Base-by-base conservation (phyloP, 441 rosid genomes). In the Eutrema salsugineum region DNA sequence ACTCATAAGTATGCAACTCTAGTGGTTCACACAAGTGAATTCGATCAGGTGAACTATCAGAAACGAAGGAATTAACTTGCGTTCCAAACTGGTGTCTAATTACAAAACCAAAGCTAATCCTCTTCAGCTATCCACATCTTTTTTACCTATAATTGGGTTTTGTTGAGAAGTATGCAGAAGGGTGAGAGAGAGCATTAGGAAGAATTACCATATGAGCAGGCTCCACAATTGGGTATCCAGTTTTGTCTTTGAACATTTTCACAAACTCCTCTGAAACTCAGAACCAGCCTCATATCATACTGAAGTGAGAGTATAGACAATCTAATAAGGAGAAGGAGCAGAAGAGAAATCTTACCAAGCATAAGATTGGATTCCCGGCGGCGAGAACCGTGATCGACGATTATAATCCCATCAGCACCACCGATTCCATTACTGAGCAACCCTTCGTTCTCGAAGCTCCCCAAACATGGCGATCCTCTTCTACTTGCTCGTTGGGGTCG, bases 311-410 rank as follows among this genome's bases (percentile, higher is more conserved):
- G 2, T 15, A 9, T 6, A 14, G 47, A 11, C 28, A 73, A 36
- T 9, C 38, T 70, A n/a, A 28, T 5, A 8, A 27, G 46, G 8
- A 6, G 44, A 8, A 46, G 36, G 5, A 38, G 30, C 11, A 33
- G 20, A 56, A 62, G 20, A 60, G 2, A 63, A 63, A 49, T 50
- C 88, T 82, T 69, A 92, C 99, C 77, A 46, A 92, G 88, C 98
- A 94, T 89, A 63, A 86, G 84, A 80, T 94, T 94, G 11, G 98
- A 92, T 76, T 94, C 96, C 24, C 46, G 80, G 51, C 96, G 97
- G 44, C 96, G 94, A 1, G 97, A 94, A 14, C 98, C 99, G 49
- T 94, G 98, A 78, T 94, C 99, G 5, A 94, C 97, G 33, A 94
- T 90, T 73, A 94, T 82, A 49, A 94, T 70, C 32, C 91, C 98